A percentile compares a stretch with the other conserved stretches of the same genome.
These are phyloP conservation scores for Plasmodium falciparum DNA, from an alignment of 169 alveolate species.

Conservation along the genomic window DNA sequence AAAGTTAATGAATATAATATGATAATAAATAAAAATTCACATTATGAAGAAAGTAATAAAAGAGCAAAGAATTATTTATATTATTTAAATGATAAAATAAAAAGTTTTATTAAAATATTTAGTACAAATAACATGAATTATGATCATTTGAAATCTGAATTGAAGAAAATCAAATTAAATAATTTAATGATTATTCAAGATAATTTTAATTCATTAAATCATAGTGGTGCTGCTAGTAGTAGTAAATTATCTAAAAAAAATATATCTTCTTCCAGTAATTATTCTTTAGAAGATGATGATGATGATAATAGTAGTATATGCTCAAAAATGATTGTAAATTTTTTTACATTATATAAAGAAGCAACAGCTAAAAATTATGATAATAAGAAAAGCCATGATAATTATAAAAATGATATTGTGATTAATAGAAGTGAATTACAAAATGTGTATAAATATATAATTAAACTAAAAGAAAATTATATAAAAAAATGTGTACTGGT, in stretches of 20 bases:
- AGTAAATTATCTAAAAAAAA: not conserved
- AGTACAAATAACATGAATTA: slow-evolving; percentile 53
- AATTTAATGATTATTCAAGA: slow-evolving; percentile 71
- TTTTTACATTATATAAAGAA: slow-evolving; percentile 5
- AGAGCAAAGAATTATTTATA: slow-evolving; percentile 52
- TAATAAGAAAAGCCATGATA: not conserved
- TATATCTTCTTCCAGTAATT: slow-evolving; percentile 6
- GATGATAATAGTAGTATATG: slow-evolving; percentile 32
- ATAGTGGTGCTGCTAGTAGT: not conserved
- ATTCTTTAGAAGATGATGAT: slow-evolving; percentile 12
- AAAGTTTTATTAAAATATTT: slow-evolving; percentile 61
- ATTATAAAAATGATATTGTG: slow-evolving; percentile 18
- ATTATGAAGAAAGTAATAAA: slow-evolving; percentile 32
- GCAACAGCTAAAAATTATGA: not conserved
- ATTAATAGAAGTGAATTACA: slow-evolving; percentile 29
- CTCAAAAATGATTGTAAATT: slow-evolving; percentile 48
- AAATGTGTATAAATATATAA: slow-evolving; percentile 44
- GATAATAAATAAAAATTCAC: slow-evolving; percentile 14
- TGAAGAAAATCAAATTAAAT: slow-evolving; percentile 46
- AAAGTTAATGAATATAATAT: slow-evolving; percentile 48
- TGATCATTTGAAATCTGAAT: slow-evolving; percentile 52
- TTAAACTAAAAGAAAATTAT: slow-evolving; percentile 51
- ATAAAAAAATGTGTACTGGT: slow-evolving; percentile 27
- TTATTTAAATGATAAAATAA: slow-evolving; percentile 67
- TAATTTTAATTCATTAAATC: slow-evolving; percentile 9